These are phyloP conservation scores for Solidago caesia DNA, from an alignment of 129 eudicot genomes.

Conservation along the genomic window DNA sequence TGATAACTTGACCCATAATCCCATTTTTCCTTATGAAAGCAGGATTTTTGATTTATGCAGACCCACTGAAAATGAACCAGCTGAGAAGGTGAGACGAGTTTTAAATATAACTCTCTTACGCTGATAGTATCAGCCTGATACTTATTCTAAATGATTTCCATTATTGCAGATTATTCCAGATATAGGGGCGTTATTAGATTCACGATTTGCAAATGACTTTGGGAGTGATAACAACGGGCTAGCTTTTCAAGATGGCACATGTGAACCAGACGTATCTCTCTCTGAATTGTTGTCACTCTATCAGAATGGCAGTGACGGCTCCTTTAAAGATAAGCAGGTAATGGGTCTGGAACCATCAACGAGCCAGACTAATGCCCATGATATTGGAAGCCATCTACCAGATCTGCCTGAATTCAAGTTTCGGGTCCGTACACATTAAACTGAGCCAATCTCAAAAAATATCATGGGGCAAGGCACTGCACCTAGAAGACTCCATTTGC, in stretches of 20 bases:
- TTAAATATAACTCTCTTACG: not conserved
- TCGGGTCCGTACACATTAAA: conserved; percentile 37
- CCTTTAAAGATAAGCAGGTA: conserved; percentile 20
- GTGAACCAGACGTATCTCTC: conserved; percentile 57
- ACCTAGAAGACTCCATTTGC: conserved; percentile 57
- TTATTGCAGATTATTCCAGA: conserved; percentile 31
- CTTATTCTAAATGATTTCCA: not conserved
- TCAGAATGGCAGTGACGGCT: conserved; percentile 28
- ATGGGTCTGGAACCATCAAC: conserved; percentile 24
- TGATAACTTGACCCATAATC: conserved; percentile 29
- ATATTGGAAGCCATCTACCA: conserved; percentile 6
- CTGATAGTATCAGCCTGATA: no score
- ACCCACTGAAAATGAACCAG: conserved; percentile 33
- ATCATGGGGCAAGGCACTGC: conserved; percentile 58
- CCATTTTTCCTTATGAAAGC: conserved; percentile 33
- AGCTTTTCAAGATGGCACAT: conserved; percentile 60
- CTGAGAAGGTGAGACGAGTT: conserved; percentile 32
- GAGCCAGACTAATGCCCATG: conserved; percentile 20
- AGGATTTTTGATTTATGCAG: conserved; percentile 33
- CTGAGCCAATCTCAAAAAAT: conserved; percentile 26
- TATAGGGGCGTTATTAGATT: conserved; percentile 42
- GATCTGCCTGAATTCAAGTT: conserved; percentile 46
- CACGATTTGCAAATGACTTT: conserved; percentile 66
- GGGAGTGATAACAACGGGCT: conserved; percentile 49
- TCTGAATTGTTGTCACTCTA: conserved; percentile 48